Percentiles rank a stretch among this genome's conserved stretches.
Evolutionary conservation across 2,329 filamentous ascomycete genomes (phyloP).

Genomic region (Ophiostoma tasmaniense): DNA sequence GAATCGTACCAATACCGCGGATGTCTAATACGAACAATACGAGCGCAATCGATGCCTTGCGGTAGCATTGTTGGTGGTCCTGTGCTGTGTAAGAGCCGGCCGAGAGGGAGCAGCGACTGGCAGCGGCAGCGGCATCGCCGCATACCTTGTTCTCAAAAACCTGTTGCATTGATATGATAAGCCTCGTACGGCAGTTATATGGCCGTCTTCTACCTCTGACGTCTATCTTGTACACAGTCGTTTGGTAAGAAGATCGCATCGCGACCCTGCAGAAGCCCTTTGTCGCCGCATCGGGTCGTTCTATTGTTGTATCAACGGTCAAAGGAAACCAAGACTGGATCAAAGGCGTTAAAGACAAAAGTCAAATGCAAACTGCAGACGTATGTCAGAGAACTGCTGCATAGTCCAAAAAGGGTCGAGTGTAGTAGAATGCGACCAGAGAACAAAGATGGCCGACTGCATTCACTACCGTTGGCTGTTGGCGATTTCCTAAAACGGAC

Average conservation of each 20-base stretch:
- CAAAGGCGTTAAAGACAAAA: neutral
- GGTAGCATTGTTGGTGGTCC: too few relatives aligned
- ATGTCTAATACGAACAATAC: neutral
- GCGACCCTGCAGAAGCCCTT: neutral
- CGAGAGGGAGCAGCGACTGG: too few relatives aligned
- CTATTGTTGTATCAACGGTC: neutral
- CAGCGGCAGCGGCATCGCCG: too few relatives aligned
- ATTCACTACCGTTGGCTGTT: neutral
- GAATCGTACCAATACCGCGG: neutral
- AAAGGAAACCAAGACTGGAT: neutral
- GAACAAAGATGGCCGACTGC: neutral
- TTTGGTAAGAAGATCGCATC: neutral
- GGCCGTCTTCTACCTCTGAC: neutral
- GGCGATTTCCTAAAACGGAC: neutral
- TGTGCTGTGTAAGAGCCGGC: too few relatives aligned
- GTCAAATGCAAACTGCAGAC: neutral
- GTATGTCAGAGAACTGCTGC: neutral
- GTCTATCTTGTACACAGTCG: neutral
- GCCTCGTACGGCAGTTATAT: too few relatives aligned
- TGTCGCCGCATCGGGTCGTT: slow-evolving; percentile 1
- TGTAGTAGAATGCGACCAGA: neutral
- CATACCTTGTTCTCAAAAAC: too few relatives aligned
- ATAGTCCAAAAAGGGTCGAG: neutral
- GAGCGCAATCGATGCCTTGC: neutral
- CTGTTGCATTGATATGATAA: too few relatives aligned